Percentiles rank a stretch among this genome's conserved stretches.
Evolutionary conservation across 129 eudicot genomes (phyloP).

Genomic region (Deinandra increscens): DNA sequence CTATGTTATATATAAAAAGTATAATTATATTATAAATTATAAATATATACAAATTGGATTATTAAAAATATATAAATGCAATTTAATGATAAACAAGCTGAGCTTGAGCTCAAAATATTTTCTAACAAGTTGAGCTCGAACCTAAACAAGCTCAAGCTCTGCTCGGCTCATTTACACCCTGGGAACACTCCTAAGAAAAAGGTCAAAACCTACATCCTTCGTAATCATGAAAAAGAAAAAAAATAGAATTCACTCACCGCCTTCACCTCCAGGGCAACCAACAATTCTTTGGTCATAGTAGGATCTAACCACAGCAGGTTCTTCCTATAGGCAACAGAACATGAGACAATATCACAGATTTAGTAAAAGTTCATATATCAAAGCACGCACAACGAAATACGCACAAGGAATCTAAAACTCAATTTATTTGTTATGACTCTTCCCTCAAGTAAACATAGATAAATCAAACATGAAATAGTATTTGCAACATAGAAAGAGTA

Average conservation of each 20-base stretch:
- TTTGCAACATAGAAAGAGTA: neutral
- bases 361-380: slow-evolving; percentile 9
- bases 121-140: too few relatives aligned
- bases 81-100: too few relatives aligned
- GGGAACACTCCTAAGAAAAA: neutral
- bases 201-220: neutral
- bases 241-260: slow-evolving; percentile 50
- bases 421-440: neutral
- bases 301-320: slow-evolving; percentile 80
- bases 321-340: slow-evolving; percentile 52
- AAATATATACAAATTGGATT: too few relatives aligned
- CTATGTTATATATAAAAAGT: too few relatives aligned
- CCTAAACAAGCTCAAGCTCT: too few relatives aligned
- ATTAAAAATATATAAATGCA: too few relatives aligned
- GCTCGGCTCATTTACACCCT: too few relatives aligned
- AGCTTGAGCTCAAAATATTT: too few relatives aligned
- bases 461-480: neutral
- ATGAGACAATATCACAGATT: slow-evolving; percentile 10
- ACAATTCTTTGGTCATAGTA: slow-evolving; percentile 79
- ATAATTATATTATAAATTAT: too few relatives aligned
- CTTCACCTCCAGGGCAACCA: slow-evolving; percentile 96
- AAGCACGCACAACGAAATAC: neutral
- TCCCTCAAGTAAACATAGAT: neutral
- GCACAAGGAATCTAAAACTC: neutral
- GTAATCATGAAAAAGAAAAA: neutral